Percentiles rank a stretch among this genome's conserved stretches.
phyloP scores from a whole-genome alignment of 441 rosid genomes.

The Arabidopsis lyrata region DNA sequence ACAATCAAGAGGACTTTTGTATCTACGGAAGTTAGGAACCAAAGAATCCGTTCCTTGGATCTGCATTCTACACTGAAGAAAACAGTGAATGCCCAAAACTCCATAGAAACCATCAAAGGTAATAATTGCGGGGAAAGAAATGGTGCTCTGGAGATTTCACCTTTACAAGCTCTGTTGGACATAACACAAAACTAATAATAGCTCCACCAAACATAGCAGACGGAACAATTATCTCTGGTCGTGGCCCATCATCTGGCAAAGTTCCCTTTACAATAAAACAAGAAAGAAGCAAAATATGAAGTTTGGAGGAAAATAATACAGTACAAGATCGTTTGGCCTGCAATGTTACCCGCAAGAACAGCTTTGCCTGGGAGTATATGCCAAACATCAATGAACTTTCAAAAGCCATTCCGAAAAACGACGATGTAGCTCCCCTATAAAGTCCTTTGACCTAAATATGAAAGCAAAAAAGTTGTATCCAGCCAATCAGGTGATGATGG shows the following conservation, averaged over 20 bases:
- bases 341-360: slow-evolving; percentile 66
- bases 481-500: slow-evolving; percentile 14
- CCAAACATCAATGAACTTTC: slow-evolving; percentile 94
- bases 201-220: slow-evolving; percentile 91
- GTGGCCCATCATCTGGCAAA: slow-evolving; percentile 57
- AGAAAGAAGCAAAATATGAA: slow-evolving; percentile 6
- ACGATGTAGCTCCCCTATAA: slow-evolving; percentile 87
- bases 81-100: slow-evolving; percentile 48
- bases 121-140: neutral
- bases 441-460: slow-evolving; percentile 81
- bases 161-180: slow-evolving; percentile 92
- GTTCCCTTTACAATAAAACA: slow-evolving; percentile 56
- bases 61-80: slow-evolving; percentile 96
- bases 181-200: slow-evolving; percentile 80
- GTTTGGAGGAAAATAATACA: neutral
- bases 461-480: slow-evolving; percentile 1
- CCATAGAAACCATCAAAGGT: slow-evolving; percentile 33
- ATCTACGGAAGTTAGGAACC: slow-evolving; percentile 67
- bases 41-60: slow-evolving; percentile 85
- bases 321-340: slow-evolving; percentile 14
- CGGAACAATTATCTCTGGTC: slow-evolving; percentile 75
- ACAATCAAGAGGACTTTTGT: slow-evolving; percentile 80
- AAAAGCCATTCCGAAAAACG: slow-evolving; percentile 86
- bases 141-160: slow-evolving; percentile 47
- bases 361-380: slow-evolving; percentile 87